phyloP scores from a whole-genome alignment of 108 stramenopile species.

The Skeletonema tropicum region DNA sequence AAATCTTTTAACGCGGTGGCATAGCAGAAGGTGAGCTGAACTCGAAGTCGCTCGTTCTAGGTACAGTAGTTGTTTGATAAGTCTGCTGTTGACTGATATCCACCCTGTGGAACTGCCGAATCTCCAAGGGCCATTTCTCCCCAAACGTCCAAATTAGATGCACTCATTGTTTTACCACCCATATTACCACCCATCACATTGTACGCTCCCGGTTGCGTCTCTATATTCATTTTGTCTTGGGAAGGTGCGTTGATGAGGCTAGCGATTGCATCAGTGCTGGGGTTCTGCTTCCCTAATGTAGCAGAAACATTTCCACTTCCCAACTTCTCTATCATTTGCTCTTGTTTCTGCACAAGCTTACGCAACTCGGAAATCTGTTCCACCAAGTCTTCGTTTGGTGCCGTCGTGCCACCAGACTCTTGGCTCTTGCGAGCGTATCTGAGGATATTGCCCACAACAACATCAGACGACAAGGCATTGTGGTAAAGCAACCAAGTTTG shows the following conservation, averaged over 20 bases:
- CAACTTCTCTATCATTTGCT: conserved; percentile 64
- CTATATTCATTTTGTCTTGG: conserved; percentile 35
- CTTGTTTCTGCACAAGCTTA: conserved; percentile 85
- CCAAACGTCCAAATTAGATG: conserved; percentile 66
- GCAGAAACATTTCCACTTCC: conserved; percentile 42
- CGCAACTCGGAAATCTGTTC: conserved; percentile 90
- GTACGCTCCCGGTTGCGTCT: conserved; percentile 7
- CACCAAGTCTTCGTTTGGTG: conserved; percentile 74
- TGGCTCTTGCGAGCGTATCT: conserved; percentile 91
- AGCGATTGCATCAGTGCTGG: conserved; percentile 56
- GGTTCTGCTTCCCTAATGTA: conserved; percentile 21
- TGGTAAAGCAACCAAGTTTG: conserved; percentile 98
- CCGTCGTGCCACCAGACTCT: conserved; percentile 77
- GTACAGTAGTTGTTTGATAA: conserved; percentile 26
- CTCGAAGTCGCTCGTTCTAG: conserved; percentile 61
- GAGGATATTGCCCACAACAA: conserved; percentile 97
- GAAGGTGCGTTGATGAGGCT: conserved; percentile 38
- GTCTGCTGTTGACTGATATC: conserved; percentile 24
- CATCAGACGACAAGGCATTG: conserved; percentile 93
- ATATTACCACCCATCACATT: conserved; percentile 28
- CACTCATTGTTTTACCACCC: conserved; percentile 30
- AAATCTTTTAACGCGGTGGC: conserved; percentile 75
- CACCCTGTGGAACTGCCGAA: conserved; percentile 21
- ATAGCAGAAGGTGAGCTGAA: conserved; percentile 88
- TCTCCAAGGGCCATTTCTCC: conserved; percentile 87